Evolutionary conservation across 352 stramenopile genomes (phyloP).

Genomic region (Blastocystis sp.): DNA sequence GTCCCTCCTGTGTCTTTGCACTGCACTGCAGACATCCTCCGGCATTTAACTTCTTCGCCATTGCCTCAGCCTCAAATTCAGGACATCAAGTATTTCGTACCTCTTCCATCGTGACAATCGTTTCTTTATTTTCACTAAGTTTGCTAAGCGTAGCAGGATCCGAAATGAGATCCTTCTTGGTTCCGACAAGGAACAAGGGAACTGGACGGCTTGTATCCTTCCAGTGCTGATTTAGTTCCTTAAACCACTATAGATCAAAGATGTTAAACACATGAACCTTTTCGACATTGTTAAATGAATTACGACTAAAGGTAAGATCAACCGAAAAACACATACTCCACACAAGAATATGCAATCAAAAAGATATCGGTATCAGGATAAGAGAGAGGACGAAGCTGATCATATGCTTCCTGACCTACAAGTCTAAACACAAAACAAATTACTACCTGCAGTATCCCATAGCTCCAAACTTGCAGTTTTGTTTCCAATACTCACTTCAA

Average conservation of each 20-base stretch:
- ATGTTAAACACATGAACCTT: conserved; percentile 74
- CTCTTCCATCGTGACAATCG: conserved; percentile 69
- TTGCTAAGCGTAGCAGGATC: conserved; percentile 80
- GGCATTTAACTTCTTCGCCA: conserved; percentile 79
- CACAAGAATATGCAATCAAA: conserved; percentile 86
- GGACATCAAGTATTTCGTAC: conserved; percentile 63
- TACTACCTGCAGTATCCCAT: conserved; percentile 82
- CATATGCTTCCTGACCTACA: conserved; percentile 85
- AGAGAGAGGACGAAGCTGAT: conserved; percentile 82
- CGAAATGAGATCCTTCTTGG: conserved; percentile 82
- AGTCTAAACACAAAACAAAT: neutral
- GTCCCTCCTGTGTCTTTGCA: conserved; percentile 80
- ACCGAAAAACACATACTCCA: conserved; percentile 34
- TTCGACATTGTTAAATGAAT: conserved; percentile 86
- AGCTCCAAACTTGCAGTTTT: conserved; percentile 87
- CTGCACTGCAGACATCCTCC: conserved; percentile 85
- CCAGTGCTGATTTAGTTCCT: conserved; percentile 66
- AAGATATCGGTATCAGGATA: conserved; percentile 92
- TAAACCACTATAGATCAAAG: conserved; percentile 64
- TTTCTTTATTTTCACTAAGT: conserved; percentile 76
- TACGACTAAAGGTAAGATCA: conserved; percentile 68
- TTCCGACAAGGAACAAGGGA: conserved; percentile 86
- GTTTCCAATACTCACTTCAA: conserved; percentile 75
- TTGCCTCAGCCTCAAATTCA: conserved; percentile 71
- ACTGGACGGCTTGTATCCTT: conserved; percentile 68